Base-by-base conservation (phyloP, 2,329 filamentous ascomycete genomes). In the Trichoderma sp. region DNA sequence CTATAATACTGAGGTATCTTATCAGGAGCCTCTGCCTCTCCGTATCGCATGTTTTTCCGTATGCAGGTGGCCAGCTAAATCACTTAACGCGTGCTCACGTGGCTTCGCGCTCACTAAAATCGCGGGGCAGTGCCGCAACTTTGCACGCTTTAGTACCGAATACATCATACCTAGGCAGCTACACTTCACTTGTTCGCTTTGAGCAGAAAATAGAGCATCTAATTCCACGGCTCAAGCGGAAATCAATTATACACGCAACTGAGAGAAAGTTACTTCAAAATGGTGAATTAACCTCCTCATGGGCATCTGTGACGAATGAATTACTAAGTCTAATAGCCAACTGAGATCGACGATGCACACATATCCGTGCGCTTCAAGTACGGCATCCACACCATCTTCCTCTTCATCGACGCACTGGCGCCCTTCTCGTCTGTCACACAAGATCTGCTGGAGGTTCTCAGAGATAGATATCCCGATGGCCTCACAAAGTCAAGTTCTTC, bases 301-400 rank as follows among this genome's bases (percentile, higher is more conserved):
- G 26, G 23, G 20, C 20, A 30, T 20, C n/a, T 53, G 4, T 15
- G 17, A 28, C 3, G 39, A 43, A 15, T 9, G 39, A 43, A 15
- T 36, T 62, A 32, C 64, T 63, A 59, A 67, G 20, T 23, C 17
- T 11, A 32, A 13, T 26, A 67, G 70, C 43, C 55, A 15, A 68
- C 59, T 8, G 55, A 71, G 13, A 74, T 82, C 23, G 81, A 83
- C 72, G 85, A 88, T 58, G 82, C 85, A n/a, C 83, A 87, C 75
- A 85, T 88, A 76, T 93, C 91, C 11, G 82, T 95, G 70, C 87
- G 90, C 72, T 90, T 95, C 82, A 94, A 93, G 80, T 87, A 92
- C 79, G 90, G 91, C 77, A 88, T 89, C 71, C 88, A 90, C 76
- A 94, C 91, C 4, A 85, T 94, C 74, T 88, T 92, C 76, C 84